A percentile compares a stretch with the other conserved stretches of the same genome.
Conservation (phyloP, 225 moss, liverwort and hornwort species). For the Bryoerythrophyllum caledonicum region DNA sequence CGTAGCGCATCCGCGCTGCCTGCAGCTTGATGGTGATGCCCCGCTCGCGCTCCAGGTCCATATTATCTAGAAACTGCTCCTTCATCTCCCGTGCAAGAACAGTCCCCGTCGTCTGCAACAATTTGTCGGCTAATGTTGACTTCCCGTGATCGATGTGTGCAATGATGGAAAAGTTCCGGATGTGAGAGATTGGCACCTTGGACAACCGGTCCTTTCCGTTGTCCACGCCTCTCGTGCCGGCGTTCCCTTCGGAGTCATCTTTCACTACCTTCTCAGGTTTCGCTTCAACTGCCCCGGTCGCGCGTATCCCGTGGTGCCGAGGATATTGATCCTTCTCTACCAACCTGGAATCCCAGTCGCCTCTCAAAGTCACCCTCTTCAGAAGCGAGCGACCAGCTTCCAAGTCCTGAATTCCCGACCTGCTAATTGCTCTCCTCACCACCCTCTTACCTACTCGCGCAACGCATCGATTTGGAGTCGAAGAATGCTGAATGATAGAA, state of each 20-base stretch:
- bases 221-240: conserved; percentile 41
- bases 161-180: conserved; percentile 94
- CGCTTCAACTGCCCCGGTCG: conserved; percentile 53
- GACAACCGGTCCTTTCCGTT: conserved; percentile 64
- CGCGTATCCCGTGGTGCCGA: conserved; percentile 37
- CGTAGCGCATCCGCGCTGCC: conserved; percentile 95
- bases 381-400: conserved; percentile 42
- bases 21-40: conserved; percentile 99
- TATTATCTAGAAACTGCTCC: conserved; percentile 95
- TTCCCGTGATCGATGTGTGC: conserved; percentile 99
- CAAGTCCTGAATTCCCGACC: conserved; percentile 34
- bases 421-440: conserved; percentile 27
- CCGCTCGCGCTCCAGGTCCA: conserved; percentile 97
- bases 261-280: conserved; percentile 41
- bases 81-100: conserved; percentile 96
- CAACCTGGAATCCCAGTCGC: conserved; percentile 56
- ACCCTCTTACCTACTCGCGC: conserved; percentile 39
- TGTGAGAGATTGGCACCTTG: conserved; percentile 82
- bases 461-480: conserved; percentile 36
- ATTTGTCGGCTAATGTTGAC: conserved; percentile 95
- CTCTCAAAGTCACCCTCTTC: conserved; percentile 42
- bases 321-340: conserved; percentile 33
- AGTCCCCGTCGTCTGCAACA: conserved; percentile 89
- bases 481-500: conserved; percentile 41
- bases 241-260: conserved; percentile 34